phyloP scores from a whole-genome alignment of 2,329 filamentous ascomycete genomes.

The Talaromyces pinophilus region DNA sequence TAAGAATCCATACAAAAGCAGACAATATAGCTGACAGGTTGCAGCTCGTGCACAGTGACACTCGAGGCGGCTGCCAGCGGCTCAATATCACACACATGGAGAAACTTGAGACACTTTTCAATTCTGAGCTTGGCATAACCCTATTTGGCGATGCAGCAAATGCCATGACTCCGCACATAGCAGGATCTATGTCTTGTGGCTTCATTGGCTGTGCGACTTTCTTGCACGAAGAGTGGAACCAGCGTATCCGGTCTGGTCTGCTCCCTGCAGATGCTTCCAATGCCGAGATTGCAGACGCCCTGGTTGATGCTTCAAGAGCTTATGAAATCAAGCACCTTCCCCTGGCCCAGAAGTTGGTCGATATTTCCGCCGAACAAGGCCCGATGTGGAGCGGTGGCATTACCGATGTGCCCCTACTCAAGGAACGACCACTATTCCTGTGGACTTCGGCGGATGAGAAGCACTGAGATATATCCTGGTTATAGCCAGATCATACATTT shows the following conservation, averaged over 20 bases:
- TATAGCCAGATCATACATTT: background rate
- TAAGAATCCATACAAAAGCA: background rate
- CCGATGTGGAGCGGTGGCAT: slow-evolving; percentile 21
- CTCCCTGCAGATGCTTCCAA: slow-evolving; percentile 13
- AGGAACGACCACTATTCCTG: slow-evolving; percentile 10
- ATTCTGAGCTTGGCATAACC: slow-evolving; percentile 15
- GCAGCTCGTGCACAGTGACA: slow-evolving; percentile 16
- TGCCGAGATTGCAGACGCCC: slow-evolving; percentile 3
- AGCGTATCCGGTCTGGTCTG: background rate
- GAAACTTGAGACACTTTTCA: slow-evolving; percentile 13
- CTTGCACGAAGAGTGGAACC: slow-evolving; percentile 19
- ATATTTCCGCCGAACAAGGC: slow-evolving; percentile 17
- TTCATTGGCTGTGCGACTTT: slow-evolving; percentile 14
- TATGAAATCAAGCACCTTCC: slow-evolving; percentile 18
- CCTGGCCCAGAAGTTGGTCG: slow-evolving; percentile 17
- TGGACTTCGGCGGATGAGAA: slow-evolving; percentile 20
- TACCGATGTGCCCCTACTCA: slow-evolving; percentile 6
- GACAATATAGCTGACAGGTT: background rate
- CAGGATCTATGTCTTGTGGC: slow-evolving; percentile 18
- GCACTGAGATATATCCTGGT: background rate
- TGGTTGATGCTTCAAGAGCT: slow-evolving; percentile 3
- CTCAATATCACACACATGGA: slow-evolving; percentile 15
- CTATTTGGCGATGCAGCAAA: slow-evolving; percentile 15
- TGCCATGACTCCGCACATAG: slow-evolving; percentile 17
- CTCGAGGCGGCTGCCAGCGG: slow-evolving; percentile 11